These are phyloP conservation scores for Claviceps sp. DNA, from an alignment of 2,329 filamentous ascomycete genomes.

Conservation along the genomic window DNA sequence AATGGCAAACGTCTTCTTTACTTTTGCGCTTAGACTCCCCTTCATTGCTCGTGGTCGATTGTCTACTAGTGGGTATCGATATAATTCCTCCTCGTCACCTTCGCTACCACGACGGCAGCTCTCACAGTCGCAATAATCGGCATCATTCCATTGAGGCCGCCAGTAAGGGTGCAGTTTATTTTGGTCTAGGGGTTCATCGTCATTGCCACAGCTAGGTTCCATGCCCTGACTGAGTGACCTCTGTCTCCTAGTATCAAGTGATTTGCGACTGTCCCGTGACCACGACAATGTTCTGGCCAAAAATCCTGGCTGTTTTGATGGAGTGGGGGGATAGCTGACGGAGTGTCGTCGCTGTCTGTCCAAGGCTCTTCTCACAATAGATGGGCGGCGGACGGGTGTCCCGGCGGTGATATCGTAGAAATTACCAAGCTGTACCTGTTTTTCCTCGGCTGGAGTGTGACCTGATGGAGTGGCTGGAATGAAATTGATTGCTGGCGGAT, in stretches of 20 bases:
- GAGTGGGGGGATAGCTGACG: slow-evolving; percentile 26
- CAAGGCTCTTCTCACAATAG: slow-evolving; percentile 41
- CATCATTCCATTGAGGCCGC: slow-evolving; percentile 37
- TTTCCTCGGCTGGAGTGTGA: slow-evolving; percentile 40
- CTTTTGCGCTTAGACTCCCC: slow-evolving; percentile 35
- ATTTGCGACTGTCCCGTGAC: slow-evolving; percentile 25
- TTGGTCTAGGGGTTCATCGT: slow-evolving; percentile 36
- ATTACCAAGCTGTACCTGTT: slow-evolving; percentile 37
- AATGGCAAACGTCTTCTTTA: slow-evolving; percentile 49
- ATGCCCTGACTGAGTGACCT: slow-evolving; percentile 15
- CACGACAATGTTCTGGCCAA: slow-evolving; percentile 41
- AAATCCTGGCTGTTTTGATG: slow-evolving; percentile 28
- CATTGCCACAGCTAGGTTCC: slow-evolving; percentile 24
- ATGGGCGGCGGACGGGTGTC: slow-evolving; percentile 32
- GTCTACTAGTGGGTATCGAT: slow-evolving; percentile 35
- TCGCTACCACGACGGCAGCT: slow-evolving; percentile 21
- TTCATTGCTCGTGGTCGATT: slow-evolving; percentile 32
- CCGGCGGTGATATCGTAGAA: slow-evolving; percentile 35
- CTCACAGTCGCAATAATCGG: slow-evolving; percentile 19
- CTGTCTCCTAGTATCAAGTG: slow-evolving; percentile 14
- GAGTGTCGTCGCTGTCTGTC: slow-evolving; percentile 32
- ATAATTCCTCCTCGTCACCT: slow-evolving; percentile 24
- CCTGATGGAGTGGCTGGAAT: slow-evolving; percentile 51
- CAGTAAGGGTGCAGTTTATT: slow-evolving; percentile 47
- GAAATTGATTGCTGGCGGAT: slow-evolving; percentile 37